Evolutionary conservation across 495 filamentous ascomycete genomes (phyloP).

Genomic region (Annulohypoxylon nitens): DNA sequence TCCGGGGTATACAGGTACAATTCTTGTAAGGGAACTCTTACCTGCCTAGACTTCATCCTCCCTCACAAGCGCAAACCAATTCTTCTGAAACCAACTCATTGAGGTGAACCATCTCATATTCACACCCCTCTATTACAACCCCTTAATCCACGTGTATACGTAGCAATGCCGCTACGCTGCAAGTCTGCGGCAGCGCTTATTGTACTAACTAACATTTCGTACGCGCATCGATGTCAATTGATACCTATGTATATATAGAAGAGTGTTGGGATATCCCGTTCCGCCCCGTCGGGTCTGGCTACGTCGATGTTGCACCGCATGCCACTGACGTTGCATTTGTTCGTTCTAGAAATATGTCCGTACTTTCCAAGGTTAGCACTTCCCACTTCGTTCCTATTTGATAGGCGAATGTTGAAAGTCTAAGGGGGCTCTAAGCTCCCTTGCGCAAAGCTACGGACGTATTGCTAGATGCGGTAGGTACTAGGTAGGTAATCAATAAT

Average conservation of each 20-base stretch:
- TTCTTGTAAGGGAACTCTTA: too few relatives aligned
- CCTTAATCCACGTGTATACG: background rate
- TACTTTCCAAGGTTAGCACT: background rate
- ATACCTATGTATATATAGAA: background rate
- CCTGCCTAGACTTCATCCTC: background rate
- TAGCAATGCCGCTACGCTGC: background rate
- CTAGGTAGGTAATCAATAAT: background rate
- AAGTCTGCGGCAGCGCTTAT: background rate
- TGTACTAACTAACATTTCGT: background rate
- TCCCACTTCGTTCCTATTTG: too few relatives aligned
- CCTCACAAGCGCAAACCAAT: background rate
- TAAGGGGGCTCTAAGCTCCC: background rate
- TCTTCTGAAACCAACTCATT: background rate
- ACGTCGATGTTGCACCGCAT: constrained; percentile 11
- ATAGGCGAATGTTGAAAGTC: background rate
- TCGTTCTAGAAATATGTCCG: constrained; percentile 4
- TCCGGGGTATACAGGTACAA: too few relatives aligned
- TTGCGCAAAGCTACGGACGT: constrained; percentile 6
- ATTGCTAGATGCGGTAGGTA: constrained; percentile 7
- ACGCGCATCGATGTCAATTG: background rate
- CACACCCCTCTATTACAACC: background rate
- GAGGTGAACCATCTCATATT: background rate
- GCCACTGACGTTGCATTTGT: background rate
- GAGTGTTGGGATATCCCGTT: constrained; percentile 11
- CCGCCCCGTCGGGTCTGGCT: constrained; percentile 4